phyloP scores from a whole-genome alignment of 1,139 yeast species.

The Taphrina confusa region DNA sequence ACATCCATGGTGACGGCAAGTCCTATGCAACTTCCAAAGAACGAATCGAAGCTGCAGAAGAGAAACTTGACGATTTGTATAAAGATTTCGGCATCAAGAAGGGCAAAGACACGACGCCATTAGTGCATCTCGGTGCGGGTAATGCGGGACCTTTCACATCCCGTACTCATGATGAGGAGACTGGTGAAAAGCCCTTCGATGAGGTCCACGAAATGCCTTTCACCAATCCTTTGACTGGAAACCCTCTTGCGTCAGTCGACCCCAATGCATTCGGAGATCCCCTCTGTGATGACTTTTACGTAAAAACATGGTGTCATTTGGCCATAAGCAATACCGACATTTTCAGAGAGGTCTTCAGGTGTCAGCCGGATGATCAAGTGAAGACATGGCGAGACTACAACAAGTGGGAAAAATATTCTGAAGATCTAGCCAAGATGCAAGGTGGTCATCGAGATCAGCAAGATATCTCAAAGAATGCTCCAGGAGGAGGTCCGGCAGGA shows the following conservation, averaged over 20 bases:
- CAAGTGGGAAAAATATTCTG: slow-evolving; percentile 52
- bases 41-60: slow-evolving; percentile 11
- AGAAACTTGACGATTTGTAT: slow-evolving; percentile 6
- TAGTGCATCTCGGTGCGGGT: slow-evolving; percentile 29
- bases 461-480: slow-evolving; percentile 28
- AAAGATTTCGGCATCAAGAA: slow-evolving; percentile 1
- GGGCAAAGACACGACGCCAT: slow-evolving; percentile 9
- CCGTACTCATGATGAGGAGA: slow-evolving; percentile 17
- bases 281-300: slow-evolving; percentile 70
- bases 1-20: slow-evolving; percentile 13
- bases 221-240: slow-evolving; percentile 34
- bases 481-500: slow-evolving; percentile 34
- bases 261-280: slow-evolving; percentile 92
- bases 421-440: slow-evolving; percentile 47
- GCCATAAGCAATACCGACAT: slow-evolving; percentile 82
- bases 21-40: neutral
- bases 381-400: slow-evolving; percentile 88
- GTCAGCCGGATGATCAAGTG: slow-evolving; percentile 92
- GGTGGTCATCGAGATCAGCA: slow-evolving; percentile 43
- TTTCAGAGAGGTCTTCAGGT: slow-evolving; percentile 81
- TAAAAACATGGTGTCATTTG: slow-evolving; percentile 82
- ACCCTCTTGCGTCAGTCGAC: slow-evolving; percentile 57
- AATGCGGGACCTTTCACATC: slow-evolving; percentile 28
- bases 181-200: slow-evolving; percentile 8
- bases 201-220: slow-evolving; percentile 28